Conservation (phyloP, 148 eudicot species). For the Rhododendron molle region DNA sequence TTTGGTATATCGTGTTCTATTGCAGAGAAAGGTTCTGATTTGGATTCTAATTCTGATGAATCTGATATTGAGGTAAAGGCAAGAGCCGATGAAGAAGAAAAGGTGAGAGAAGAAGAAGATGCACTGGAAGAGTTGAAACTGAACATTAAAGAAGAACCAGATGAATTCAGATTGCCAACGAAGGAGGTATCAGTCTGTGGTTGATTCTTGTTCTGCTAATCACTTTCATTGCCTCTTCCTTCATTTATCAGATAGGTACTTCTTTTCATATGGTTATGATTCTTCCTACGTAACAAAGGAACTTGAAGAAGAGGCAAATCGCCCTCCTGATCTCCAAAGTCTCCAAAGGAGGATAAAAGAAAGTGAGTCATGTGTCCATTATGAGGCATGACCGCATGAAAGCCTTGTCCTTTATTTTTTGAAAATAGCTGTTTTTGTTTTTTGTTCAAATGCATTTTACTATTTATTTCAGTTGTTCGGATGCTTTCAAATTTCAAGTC, state of each 20-base stretch:
- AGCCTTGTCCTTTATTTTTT: not conserved
- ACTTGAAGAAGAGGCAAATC: conserved; percentile 68
- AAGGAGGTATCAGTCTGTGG: conserved; percentile 40
- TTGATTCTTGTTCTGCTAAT: not conserved
- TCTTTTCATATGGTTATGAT: not conserved
- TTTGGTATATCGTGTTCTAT: not conserved
- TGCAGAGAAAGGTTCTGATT: conserved; percentile 30
- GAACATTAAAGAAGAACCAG: conserved; percentile 62
- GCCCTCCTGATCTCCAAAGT: conserved; percentile 78
- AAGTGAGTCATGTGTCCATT: conserved; percentile 39
- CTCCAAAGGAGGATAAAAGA: conserved; percentile 87
- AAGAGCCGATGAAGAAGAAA: conserved; percentile 37
- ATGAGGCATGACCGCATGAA: not conserved
- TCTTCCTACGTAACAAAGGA: conserved; percentile 37
- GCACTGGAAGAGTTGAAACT: conserved; percentile 49
- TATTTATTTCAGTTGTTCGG: conserved; percentile 45
- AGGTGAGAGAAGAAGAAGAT: conserved; percentile 39
- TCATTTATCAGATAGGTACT: not conserved
- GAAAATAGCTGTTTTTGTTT: not conserved
- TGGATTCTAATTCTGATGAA: conserved; percentile 38
- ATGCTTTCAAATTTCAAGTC: conserved; percentile 70
- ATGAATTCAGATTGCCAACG: conserved; percentile 66
- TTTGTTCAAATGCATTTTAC: not conserved
- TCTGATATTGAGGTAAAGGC: conserved; percentile 47
- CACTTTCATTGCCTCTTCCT: not conserved